Conservation (phyloP, 1,139 yeast genomes). For the Diutina catenulata region DNA sequence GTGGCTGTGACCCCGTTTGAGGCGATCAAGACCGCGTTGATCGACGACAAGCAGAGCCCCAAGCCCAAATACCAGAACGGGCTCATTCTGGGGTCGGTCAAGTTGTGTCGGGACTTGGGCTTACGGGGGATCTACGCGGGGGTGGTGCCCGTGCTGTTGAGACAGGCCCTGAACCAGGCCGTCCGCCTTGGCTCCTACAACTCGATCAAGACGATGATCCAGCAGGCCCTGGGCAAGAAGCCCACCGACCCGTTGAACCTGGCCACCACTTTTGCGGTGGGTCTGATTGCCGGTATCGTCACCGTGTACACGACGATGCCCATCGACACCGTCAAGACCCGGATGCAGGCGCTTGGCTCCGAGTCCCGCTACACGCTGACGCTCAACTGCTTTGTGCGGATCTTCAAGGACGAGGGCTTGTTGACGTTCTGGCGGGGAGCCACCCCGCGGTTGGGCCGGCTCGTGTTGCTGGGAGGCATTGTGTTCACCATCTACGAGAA, state of each 20-base stretch:
- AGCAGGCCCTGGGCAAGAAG: slow-evolving; percentile 54
- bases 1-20: slow-evolving; percentile 96
- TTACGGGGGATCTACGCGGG: slow-evolving; percentile 80
- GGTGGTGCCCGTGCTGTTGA: slow-evolving; percentile 79
- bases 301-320: slow-evolving; percentile 98
- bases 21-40: slow-evolving; percentile 89
- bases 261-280: slow-evolving; percentile 73
- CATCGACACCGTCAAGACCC: slow-evolving; percentile 90
- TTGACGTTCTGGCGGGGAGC: slow-evolving; percentile 97
- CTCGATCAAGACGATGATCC: slow-evolving; percentile 72
- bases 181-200: slow-evolving; percentile 91
- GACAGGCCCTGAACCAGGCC: slow-evolving; percentile 94
- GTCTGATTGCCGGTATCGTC: slow-evolving; percentile 85
- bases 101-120: slow-evolving; percentile 67
- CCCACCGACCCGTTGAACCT: slow-evolving; percentile 70
- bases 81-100: slow-evolving; percentile 46
- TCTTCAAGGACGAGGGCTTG: slow-evolving; percentile 83
- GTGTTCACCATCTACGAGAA: slow-evolving; percentile 92
- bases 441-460: slow-evolving; percentile 87
- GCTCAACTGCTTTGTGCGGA: slow-evolving; percentile 64
- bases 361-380: slow-evolving; percentile 62
- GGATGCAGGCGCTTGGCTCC: slow-evolving; percentile 93
- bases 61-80: slow-evolving; percentile 72
- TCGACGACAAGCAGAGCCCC: slow-evolving; percentile 76
- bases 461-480: slow-evolving; percentile 88